These are phyloP conservation scores for Penicillium desertorum DNA, from an alignment of 495 filamentous ascomycete species.

Conservation along the genomic window DNA sequence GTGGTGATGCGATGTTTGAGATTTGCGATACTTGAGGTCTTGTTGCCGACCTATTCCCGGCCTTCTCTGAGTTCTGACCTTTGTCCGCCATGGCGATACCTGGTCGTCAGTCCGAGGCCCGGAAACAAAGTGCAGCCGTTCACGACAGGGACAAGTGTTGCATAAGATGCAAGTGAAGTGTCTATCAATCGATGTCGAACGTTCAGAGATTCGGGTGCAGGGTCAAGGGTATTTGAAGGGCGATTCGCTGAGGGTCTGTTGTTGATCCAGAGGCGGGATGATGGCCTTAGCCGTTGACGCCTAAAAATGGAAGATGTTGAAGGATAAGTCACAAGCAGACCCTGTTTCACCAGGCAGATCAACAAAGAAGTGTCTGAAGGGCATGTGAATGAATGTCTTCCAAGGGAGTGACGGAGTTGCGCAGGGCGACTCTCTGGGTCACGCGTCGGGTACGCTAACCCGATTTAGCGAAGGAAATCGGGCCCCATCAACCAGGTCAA, in stretches of 20 bases:
- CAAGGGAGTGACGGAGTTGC: constrained; percentile 36
- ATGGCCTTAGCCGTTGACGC: not conserved
- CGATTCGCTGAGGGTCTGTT: constrained; percentile 9
- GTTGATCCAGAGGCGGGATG: constrained; percentile 1
- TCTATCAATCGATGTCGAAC: not conserved
- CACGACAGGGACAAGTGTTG: not conserved
- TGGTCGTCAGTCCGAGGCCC: constrained; percentile 18
- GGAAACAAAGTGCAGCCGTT: constrained; percentile 16
- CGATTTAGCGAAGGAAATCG: constrained; percentile 16
- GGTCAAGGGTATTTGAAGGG: constrained; percentile 9
- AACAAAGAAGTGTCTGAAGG: constrained; percentile 27
- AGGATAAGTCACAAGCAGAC: constrained; percentile 1
- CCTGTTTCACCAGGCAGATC: constrained; percentile 24
- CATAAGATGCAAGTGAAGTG: constrained; percentile 16
- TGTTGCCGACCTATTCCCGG: constrained; percentile 14
- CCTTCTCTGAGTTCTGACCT: constrained; percentile 21
- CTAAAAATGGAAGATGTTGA: not conserved
- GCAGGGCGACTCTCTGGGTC: constrained; percentile 38
- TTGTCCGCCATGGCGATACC: constrained; percentile 27
- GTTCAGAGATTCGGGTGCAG: not conserved
- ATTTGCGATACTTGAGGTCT: constrained; percentile 18
- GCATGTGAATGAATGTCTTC: constrained; percentile 19
- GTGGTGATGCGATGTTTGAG: constrained; percentile 41
- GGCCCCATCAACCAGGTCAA: constrained; percentile 2
- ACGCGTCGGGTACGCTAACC: constrained; percentile 50